Conservation (phyloP, 2,329 filamentous ascomycete species). For the Sporothrix globosa region DNA sequence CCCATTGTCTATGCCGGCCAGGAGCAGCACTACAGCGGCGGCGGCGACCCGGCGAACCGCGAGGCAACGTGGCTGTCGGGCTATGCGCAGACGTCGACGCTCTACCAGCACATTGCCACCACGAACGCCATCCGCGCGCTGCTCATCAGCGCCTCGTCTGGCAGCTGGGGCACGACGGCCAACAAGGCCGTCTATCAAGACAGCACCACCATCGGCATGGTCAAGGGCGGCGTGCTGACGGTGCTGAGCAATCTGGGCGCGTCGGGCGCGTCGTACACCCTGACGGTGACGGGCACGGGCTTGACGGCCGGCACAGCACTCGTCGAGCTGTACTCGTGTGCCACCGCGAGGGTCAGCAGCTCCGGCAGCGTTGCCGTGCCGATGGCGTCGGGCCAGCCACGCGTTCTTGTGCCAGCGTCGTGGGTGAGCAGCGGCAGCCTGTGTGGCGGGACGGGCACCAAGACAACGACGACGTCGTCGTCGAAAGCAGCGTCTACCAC, state of each 20-base stretch:
- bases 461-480: slow-evolving; percentile 14
- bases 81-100: slow-evolving; percentile 51
- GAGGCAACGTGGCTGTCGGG: slow-evolving; percentile 61
- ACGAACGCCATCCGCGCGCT: slow-evolving; percentile 41
- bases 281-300: slow-evolving; percentile 37
- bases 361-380: slow-evolving; percentile 48
- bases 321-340: slow-evolving; percentile 38
- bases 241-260: slow-evolving; percentile 42
- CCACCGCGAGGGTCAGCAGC: slow-evolving; percentile 40
- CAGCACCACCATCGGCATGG: slow-evolving; percentile 40
- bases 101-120: slow-evolving; percentile 54
- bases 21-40: slow-evolving; percentile 62
- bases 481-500: no score
- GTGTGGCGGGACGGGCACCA: slow-evolving; percentile 38
- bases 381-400: slow-evolving; percentile 46
- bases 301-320: slow-evolving; percentile 38
- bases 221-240: slow-evolving; percentile 41
- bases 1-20: slow-evolving; percentile 68
- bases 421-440: slow-evolving; percentile 46
- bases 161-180: slow-evolving; percentile 35
- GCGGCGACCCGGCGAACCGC: slow-evolving; percentile 55
- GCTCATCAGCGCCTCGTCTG: slow-evolving; percentile 37
- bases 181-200: slow-evolving; percentile 38
- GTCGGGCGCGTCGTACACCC: slow-evolving; percentile 36
- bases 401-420: slow-evolving; percentile 32